Evolutionary conservation across 2,329 filamentous ascomycete species (phyloP), one percentile per base, ranked within the genome.

Genomic region (Basipetospora chlamydospora): DNA sequence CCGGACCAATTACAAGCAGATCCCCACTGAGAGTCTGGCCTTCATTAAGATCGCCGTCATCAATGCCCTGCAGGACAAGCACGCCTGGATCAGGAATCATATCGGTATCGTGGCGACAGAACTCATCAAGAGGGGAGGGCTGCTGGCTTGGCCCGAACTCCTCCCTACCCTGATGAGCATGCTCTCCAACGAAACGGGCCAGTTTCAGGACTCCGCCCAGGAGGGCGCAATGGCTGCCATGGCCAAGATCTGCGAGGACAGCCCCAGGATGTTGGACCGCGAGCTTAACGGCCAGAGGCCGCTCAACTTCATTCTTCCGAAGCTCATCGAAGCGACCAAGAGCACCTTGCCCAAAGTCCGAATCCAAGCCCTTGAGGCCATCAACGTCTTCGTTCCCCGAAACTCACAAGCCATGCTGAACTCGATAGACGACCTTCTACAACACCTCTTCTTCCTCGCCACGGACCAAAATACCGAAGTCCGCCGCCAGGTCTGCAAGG

Each of bases 171-270:
- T 98, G 15, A 60, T 96, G 45, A 67, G 74, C 38, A 68, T 93
- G 56, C 73, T 93, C 42, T 71, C 73, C 45, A 92, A 93, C 56
- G 61, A 75, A 39, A 66, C 63, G 31, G 79, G 81, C 28, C 74
- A 79, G 43, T 64, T 77, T 16, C 64, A 83, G 6, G 61, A 70
- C 29, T 72, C 83, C 50, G 77, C 80, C 10, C 86, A 95, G 53
- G 88, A 98, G 55, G 87, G 87, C 42, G 87, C 85, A 47, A 94
- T 96, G 81, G 76, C 82, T 33, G 87, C 90, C 33, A 67, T 98
- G 57, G 66, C 80, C 54, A 96, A 96, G 65, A 87, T 98, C 42
- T 98, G 90, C 59, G 90, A 98, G 59, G 90, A 98, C 60, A 95
- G 93, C 60, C 78, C 75, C 50, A 85, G 81, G 53, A 68, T 84